Evolutionary conservation across 257 asterid genomes (phyloP).

Genomic region (Solanum rostratum): DNA sequence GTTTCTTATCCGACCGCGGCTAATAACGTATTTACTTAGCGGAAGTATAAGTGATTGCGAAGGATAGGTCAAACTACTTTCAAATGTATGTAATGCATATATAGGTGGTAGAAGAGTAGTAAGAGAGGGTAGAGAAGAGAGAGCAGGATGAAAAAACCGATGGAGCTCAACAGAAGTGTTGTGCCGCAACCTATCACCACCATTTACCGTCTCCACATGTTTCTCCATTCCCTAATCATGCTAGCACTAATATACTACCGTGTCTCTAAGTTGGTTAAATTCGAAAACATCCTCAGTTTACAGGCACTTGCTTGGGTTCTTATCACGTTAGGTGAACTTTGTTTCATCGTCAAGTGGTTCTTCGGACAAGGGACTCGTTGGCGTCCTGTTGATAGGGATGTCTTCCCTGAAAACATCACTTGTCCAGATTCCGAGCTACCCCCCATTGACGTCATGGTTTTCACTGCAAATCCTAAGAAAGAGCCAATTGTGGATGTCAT

Average conservation of each 20-base stretch:
- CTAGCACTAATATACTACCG: background rate
- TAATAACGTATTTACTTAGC: background rate
- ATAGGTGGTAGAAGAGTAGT: background rate
- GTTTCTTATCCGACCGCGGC: too few relatives aligned
- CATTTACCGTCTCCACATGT: background rate
- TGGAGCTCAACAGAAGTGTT: background rate
- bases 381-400: slow-evolving; percentile 31
- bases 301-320: background rate
- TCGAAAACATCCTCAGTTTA: background rate
- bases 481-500: slow-evolving; percentile 50
- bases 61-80: too few relatives aligned
- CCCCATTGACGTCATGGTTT: slow-evolving; percentile 40
- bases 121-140: background rate
- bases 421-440: slow-evolving; percentile 27
- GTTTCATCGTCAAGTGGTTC: slow-evolving; percentile 42
- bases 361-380: slow-evolving; percentile 32
- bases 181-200: background rate
- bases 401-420: slow-evolving; percentile 32
- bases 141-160: background rate
- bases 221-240: background rate
- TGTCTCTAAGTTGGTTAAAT: background rate
- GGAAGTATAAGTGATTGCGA: background rate
- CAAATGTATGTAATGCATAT: too few relatives aligned
- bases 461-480: slow-evolving; percentile 49
- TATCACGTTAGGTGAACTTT: slow-evolving; percentile 18